Conservation (phyloP, 306 rosid species). For the Fragaria iinumae region DNA sequence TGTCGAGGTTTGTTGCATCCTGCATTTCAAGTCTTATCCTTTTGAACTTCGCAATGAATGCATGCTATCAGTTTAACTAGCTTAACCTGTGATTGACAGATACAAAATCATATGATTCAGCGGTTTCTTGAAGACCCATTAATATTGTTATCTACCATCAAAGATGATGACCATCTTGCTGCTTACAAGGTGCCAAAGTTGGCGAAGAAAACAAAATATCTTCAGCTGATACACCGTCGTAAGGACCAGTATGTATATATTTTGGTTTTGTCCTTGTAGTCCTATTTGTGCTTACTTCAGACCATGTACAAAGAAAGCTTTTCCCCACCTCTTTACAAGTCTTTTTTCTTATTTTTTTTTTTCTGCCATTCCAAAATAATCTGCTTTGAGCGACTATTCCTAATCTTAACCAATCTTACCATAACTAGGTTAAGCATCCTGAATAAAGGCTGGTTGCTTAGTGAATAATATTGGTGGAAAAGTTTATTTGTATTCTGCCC, state of each 20-base stretch:
- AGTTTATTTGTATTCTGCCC: not conserved
- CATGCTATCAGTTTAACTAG: conserved; percentile 1
- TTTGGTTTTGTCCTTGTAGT: conserved; percentile 8
- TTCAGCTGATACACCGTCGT: conserved; percentile 81
- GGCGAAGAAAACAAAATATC: conserved; percentile 66
- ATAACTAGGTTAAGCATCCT: not conserved
- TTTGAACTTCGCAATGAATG: not conserved
- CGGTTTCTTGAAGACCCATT: conserved; percentile 85
- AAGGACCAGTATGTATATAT: conserved; percentile 68
- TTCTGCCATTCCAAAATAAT: not conserved
- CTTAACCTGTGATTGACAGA: conserved; percentile 42
- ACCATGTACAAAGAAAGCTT: not conserved
- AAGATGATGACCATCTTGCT: conserved; percentile 84
- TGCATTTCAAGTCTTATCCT: conserved; percentile 10
- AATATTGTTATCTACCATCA: conserved; percentile 64
- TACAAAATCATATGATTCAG: conserved; percentile 72
- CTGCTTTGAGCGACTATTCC: not conserved
- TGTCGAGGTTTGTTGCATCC: conserved; percentile 62
- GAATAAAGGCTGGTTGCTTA: not conserved
- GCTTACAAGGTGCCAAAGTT: conserved; percentile 78
- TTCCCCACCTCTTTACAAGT: not conserved
- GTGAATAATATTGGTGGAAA: not conserved
- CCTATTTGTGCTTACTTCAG: not conserved
- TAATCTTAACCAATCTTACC: not conserved
- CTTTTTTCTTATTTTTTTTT: no score